phyloP scores from a whole-genome alignment of 2,329 filamentous ascomycete species.

The Cercospora zeae-maydis region DNA sequence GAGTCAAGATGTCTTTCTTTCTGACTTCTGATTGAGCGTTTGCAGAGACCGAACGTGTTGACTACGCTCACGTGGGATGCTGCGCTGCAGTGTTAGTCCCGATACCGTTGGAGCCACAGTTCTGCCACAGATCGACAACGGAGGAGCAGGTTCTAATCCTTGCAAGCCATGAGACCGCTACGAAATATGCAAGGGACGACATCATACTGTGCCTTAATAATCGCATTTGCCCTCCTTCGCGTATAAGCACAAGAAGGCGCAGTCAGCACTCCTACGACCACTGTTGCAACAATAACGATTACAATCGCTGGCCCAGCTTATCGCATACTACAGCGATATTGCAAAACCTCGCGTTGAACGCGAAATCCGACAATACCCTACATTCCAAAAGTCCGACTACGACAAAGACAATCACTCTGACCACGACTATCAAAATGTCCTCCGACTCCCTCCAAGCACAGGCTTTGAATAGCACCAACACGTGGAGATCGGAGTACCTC shows the following conservation, averaged over 20 bases:
- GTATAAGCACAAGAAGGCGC: constrained; percentile 7
- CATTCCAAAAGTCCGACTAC: not conserved
- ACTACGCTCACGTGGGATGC: not conserved
- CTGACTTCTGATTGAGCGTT: not conserved
- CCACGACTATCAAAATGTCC: constrained; percentile 2
- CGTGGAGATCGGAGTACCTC: constrained; percentile 28
- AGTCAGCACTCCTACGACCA: constrained; percentile 24
- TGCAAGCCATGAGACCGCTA: constrained; percentile 13
- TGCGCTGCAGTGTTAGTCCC: not conserved
- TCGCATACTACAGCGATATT: not conserved
- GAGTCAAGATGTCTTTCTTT: not conserved
- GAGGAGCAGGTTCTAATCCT: constrained; percentile 16
- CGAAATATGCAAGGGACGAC: constrained; percentile 15
- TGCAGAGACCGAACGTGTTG: not conserved
- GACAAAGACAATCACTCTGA: not conserved
- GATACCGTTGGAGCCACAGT: not conserved
- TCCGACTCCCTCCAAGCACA: constrained; percentile 19
- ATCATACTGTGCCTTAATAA: constrained; percentile 21
- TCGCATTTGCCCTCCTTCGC: not conserved
- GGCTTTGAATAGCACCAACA: constrained; percentile 36
- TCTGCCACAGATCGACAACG: constrained; percentile 6
- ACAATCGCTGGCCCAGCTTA: constrained; percentile 8
- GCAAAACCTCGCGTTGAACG: constrained; percentile 9
- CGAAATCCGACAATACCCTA: not conserved
- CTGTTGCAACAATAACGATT: constrained; percentile 23